Conservation (phyloP, 305 asterid genomes). For the Fraxinus nigra region DNA sequence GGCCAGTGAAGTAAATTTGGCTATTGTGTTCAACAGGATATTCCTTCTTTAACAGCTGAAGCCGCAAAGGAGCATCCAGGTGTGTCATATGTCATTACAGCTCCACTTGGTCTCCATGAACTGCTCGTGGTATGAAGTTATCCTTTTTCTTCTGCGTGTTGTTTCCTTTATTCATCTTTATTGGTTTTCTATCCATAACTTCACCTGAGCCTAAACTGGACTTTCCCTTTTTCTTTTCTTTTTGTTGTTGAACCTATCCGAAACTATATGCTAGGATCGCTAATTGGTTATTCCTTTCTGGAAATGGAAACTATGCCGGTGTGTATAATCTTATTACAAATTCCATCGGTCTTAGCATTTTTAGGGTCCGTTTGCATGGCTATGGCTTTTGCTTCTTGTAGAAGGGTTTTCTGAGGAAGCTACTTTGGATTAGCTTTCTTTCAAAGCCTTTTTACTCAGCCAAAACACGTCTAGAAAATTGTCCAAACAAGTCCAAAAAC, state of each 20-base stretch:
- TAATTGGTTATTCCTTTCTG: not conserved
- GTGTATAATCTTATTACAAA: not conserved
- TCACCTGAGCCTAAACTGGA: not conserved
- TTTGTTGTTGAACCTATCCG: not conserved
- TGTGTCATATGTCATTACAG: constrained; percentile 73
- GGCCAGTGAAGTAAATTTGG: not conserved
- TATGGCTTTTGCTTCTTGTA: not conserved
- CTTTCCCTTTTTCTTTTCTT: not conserved
- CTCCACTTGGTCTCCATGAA: constrained; percentile 89
- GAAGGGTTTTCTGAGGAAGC: not conserved
- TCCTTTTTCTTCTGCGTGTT: constrained; percentile 16
- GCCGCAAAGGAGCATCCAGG: constrained; percentile 95
- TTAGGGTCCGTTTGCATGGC: not conserved
- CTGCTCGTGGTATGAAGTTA: constrained; percentile 62
- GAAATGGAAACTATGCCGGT: not conserved
- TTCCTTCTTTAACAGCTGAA: constrained; percentile 87
- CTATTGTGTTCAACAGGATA: constrained; percentile 55
- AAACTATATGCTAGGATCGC: not conserved
- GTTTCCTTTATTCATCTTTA: not conserved
- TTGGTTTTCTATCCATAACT: not conserved
- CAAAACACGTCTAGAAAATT: not conserved
- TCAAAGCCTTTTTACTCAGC: not conserved
- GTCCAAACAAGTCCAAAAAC: not conserved
- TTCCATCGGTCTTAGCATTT: not conserved
- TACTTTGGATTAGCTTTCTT: not conserved